Base-by-base conservation (phyloP, 2,329 filamentous ascomycete genomes). In the Cladosporium phlei region DNA sequence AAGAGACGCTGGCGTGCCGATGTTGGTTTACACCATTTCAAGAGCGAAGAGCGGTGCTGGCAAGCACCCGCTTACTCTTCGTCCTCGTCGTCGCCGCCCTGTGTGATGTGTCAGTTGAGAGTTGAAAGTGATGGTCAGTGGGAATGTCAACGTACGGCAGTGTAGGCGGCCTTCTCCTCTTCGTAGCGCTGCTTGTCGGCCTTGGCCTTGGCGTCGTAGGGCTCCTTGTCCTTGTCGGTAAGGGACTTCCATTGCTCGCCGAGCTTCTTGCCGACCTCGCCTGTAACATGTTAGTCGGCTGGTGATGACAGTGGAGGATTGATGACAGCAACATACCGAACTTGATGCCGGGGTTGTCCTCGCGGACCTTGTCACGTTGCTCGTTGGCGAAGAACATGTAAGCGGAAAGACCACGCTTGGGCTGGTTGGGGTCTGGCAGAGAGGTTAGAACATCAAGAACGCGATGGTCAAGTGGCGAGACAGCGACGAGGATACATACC, bases 321-420 rank as follows among this genome's bases (percentile, higher is more conserved):
- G 34, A 27, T 14, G 14, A 39, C 37, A 20, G 11, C 38, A 47
- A 67, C 79, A 59, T 79, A 85, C 88, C 93, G 73, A 98, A 98
- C 60, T 86, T 85, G 75, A 97, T 95, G 62, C 90, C 91, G 29
- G 91, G 91, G 80, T 97, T 97, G 73, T 97, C 91, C 69, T 95
- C 89, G 62, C 93, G 88, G 61, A 98, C 93, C 71, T 93, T 95
- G 68, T 97, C 91, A 62, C 93, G 90, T 76, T 96, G 88, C 75
- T 97, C 93, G 67, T 97, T 97, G 82, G 93, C 93, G 70, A 97
- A 98, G 85, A 97, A 97, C 93, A 98, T 98, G 83, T 98, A 98
- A 55, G 93, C 93, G 45, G 93, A 97, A 40, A 98, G 88, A 77
- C 91, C 93, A 73, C 93, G 89, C 89, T 97, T 98, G 70, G 93